Base-by-base conservation (phyloP, 1,284 basidiomycete genomes). In the Tilletia indica region DNA sequence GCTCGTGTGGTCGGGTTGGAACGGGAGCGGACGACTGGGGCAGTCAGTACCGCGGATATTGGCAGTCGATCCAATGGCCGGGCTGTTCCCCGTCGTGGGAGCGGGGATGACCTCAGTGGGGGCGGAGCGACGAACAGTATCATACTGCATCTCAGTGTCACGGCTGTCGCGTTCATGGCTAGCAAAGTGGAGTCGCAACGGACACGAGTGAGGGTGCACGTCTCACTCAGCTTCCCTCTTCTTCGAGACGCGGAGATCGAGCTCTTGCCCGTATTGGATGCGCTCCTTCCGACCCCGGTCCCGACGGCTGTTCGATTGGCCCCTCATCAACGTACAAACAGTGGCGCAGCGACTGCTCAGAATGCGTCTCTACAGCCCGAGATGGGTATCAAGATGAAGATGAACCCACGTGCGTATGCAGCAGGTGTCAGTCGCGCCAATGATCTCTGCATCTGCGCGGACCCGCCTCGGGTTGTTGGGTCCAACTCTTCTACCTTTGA, bases 211-310 rank as follows among this genome's bases (percentile, higher is more conserved):
- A n/a, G 58, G 19, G 34, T 61, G n/a, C 58, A 36, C 34, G 58
- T 61, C 25, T 61, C 58, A 19, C 58, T 61, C 58, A 9, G 9
- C 5, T 61, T 61, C 34, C 25, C 58, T 12, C 58, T 61, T 8
- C 34, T 61, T 19, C 58, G 58, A 25, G 34, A 61, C 36, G 58
- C 58, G 58, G 58, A 61, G 58, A 61, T 61, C 14, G 58, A 61
- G 58, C 58, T 61, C 14, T 61, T 61, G 58, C 58, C 58, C 1
- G 34, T 61, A 9, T 38, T 61, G 58, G 58, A 61, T 38, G 21
- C 58, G 58, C 25, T 61, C 8, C 58, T 61, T 5, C 58, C 58
- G 5, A 14, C 58, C 6, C 58, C 51, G 19, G 51, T 54, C 19
- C 51, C 51, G 51, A 54, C 51, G 16, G 51, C 51, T 54, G 51